phyloP scores from a whole-genome alignment of 2,329 filamentous ascomycete genomes.

The Thermoascus crustaceus region DNA sequence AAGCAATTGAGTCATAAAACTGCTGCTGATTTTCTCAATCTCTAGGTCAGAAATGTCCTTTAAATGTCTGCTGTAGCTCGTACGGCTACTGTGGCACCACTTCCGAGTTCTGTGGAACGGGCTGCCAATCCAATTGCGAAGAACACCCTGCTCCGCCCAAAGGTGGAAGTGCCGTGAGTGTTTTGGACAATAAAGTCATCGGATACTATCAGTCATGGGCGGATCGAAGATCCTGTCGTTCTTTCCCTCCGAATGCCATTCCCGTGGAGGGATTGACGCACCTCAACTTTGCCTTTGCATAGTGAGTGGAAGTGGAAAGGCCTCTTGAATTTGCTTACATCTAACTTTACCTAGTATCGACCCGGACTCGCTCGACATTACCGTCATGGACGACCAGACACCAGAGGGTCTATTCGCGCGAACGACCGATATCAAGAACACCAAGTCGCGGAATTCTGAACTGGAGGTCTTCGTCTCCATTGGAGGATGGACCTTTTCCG shows the following conservation, averaged over 20 bases:
- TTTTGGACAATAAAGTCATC: slow-evolving; percentile 13
- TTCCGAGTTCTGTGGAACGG: slow-evolving; percentile 9
- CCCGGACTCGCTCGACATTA: slow-evolving; percentile 19
- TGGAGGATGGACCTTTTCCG: slow-evolving; percentile 12
- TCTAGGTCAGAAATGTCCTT: slow-evolving; percentile 7
- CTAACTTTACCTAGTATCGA: too few species aligned
- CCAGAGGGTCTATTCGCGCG: slow-evolving; percentile 12
- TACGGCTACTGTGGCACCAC: slow-evolving; percentile 11
- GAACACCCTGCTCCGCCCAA: neutral
- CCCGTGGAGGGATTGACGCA: slow-evolving; percentile 14
- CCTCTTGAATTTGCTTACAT: too few species aligned
- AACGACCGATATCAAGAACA: slow-evolving; percentile 26
- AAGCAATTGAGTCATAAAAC: too few species aligned
- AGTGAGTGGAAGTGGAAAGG: too few species aligned
- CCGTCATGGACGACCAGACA: slow-evolving; percentile 17
- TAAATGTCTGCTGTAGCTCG: slow-evolving; percentile 8
- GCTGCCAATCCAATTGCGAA: slow-evolving; percentile 7
- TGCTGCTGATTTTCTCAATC: too few species aligned
- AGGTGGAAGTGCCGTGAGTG: neutral
- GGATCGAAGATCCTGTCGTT: slow-evolving; percentile 10
- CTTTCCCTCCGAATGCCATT: slow-evolving; percentile 8
- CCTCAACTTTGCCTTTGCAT: slow-evolving; percentile 35
- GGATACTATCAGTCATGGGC: slow-evolving; percentile 31
- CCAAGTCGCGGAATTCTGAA: slow-evolving; percentile 23
- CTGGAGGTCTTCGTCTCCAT: slow-evolving; percentile 26